These are phyloP conservation scores for Macrolepiota fuliginosa DNA, from an alignment of 768 basidiomycete species.

Conservation along the genomic window DNA sequence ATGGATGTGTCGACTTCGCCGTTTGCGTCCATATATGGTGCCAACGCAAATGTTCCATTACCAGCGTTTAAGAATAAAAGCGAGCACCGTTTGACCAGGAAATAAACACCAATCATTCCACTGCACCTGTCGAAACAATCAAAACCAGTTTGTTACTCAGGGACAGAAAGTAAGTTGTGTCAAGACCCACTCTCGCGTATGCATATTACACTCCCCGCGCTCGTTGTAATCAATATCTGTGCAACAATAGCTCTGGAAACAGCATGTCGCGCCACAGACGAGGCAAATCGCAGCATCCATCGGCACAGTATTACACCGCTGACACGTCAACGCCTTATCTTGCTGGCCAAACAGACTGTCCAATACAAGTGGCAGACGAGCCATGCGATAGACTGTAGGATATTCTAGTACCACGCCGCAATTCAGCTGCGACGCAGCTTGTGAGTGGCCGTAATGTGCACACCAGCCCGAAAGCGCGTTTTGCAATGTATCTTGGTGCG, in stretches of 20 bases:
- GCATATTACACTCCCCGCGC: slow-evolving; percentile 93
- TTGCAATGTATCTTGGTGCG: slow-evolving; percentile 83
- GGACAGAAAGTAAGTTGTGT: neutral
- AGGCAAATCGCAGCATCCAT: slow-evolving; percentile 88
- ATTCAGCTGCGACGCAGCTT: slow-evolving; percentile 74
- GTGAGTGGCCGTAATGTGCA: slow-evolving; percentile 81
- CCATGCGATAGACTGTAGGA: slow-evolving; percentile 79
- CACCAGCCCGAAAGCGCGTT: slow-evolving; percentile 91
- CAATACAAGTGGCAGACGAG: slow-evolving; percentile 75
- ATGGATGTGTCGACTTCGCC: slow-evolving; percentile 92
- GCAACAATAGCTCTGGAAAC: slow-evolving; percentile 93
- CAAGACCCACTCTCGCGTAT: slow-evolving; percentile 82
- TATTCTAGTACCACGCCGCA: slow-evolving; percentile 82
- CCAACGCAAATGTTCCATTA: slow-evolving; percentile 84
- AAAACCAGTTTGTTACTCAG: slow-evolving; percentile 4
- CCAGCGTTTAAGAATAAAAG: slow-evolving; percentile 84
- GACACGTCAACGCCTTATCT: slow-evolving; percentile 72
- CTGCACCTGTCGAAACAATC: slow-evolving; percentile 62
- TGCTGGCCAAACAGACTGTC: slow-evolving; percentile 81
- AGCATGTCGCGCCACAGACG: slow-evolving; percentile 83
- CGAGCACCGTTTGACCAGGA: slow-evolving; percentile 90
- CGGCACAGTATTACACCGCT: slow-evolving; percentile 75
- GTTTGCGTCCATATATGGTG: slow-evolving; percentile 92
- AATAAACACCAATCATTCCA: slow-evolving; percentile 85
- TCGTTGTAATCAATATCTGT: slow-evolving; percentile 59